A percentile compares a stretch with the other conserved stretches of the same genome.
These are phyloP conservation scores for Annulohypoxylon stygium DNA, from an alignment of 495 filamentous ascomycete species.

Conservation along the genomic window DNA sequence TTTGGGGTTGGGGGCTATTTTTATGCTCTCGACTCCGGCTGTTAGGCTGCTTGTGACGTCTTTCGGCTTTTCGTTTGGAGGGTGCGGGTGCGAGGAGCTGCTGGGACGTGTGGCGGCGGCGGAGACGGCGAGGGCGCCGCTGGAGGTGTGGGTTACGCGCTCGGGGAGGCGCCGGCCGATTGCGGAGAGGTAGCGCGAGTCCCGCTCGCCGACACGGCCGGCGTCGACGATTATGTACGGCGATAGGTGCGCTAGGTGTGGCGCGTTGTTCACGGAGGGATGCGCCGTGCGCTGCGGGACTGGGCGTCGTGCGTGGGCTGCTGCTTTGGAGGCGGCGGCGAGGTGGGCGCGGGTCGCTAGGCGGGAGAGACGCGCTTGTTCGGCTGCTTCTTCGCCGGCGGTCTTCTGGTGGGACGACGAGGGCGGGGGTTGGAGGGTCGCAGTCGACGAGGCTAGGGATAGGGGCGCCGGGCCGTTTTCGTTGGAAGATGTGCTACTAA, in stretches of 20 bases:
- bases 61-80: too few relatives aligned
- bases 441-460: slow-evolving; percentile 40
- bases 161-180: slow-evolving; percentile 71
- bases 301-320: slow-evolving; percentile 61
- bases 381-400: slow-evolving; percentile 59
- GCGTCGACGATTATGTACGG: slow-evolving; percentile 69
- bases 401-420: slow-evolving; percentile 41
- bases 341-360: slow-evolving; percentile 61
- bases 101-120: neutral
- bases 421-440: slow-evolving; percentile 28
- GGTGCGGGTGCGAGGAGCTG: neutral
- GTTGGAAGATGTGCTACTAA: slow-evolving; percentile 33
- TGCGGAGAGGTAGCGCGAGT: slow-evolving; percentile 79
- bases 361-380: slow-evolving; percentile 66
- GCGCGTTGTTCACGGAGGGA: slow-evolving; percentile 62
- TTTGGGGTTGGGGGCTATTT: neutral
- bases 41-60: slow-evolving; percentile 19
- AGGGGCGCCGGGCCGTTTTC: neutral
- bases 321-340: slow-evolving; percentile 61
- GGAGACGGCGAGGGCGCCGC: neutral
- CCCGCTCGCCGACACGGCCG: slow-evolving; percentile 68
- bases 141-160: slow-evolving; percentile 16
- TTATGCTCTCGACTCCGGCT: slow-evolving; percentile 46
- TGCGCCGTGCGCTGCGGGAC: slow-evolving; percentile 59
- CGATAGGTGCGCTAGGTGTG: slow-evolving; percentile 60